These are phyloP conservation scores for Zygoascus flipseniorum DNA, from an alignment of 805 yeast species.

Conservation along the genomic window DNA sequence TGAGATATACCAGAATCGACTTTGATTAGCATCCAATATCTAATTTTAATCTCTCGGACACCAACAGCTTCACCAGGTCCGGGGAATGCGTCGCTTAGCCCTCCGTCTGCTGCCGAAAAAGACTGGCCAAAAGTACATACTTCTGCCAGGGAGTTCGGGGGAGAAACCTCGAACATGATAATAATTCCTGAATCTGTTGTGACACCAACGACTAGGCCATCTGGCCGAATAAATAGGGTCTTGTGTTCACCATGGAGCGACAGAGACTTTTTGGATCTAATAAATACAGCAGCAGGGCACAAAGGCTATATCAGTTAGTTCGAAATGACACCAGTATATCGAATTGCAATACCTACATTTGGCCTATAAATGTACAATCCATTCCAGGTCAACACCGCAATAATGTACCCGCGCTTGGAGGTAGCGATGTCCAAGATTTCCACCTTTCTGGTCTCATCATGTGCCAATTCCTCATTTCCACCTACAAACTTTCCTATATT, in stretches of 20 bases:
- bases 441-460: not conserved
- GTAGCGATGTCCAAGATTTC: not conserved
- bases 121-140: slow-evolving; percentile 11
- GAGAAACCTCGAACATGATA: slow-evolving; percentile 16
- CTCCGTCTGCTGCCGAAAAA: slow-evolving; percentile 5
- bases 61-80: slow-evolving; percentile 36
- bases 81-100: slow-evolving; percentile 18
- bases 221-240: slow-evolving; percentile 33
- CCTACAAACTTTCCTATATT: slow-evolving; percentile 4
- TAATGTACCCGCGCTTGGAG: slow-evolving; percentile 24
- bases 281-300: slow-evolving; percentile 41
- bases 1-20: slow-evolving; percentile 25
- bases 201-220: slow-evolving; percentile 33
- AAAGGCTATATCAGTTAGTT: slow-evolving; percentile 26
- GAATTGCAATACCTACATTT: slow-evolving; percentile 12
- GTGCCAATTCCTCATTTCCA: slow-evolving; percentile 4
- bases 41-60: slow-evolving; percentile 25
- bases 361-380: slow-evolving; percentile 34
- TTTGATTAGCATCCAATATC: slow-evolving; percentile 21
- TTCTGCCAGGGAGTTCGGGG: slow-evolving; percentile 9
- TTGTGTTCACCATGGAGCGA: slow-evolving; percentile 40
- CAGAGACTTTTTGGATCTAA: slow-evolving; percentile 37
- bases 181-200: slow-evolving; percentile 19
- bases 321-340: slow-evolving; percentile 1
- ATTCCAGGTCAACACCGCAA: slow-evolving; percentile 31